Base-by-base conservation (phyloP, 1,284 basidiomycete genomes). In the Phylloporus sp. region DNA sequence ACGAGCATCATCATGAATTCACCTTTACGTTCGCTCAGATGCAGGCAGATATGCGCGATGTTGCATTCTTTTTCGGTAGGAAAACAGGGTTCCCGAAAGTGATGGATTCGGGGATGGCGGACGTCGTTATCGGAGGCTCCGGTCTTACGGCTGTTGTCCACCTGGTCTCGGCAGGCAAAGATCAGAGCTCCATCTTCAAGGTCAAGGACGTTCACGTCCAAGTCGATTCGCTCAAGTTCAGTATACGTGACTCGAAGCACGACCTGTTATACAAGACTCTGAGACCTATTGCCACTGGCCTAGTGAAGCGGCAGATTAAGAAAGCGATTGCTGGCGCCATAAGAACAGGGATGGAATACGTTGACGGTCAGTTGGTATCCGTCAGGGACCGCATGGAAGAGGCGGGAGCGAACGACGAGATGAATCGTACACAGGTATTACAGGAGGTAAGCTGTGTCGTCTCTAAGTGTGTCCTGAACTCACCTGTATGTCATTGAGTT, bases 21-120 rank as follows among this genome's bases (percentile, higher is more conserved):
- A 87, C 83, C 22, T 74, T 96, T 62, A 87, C 85, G 10, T 81
- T 96, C 44, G 82, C 82, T 32, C 96, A 98, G 78, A 93, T 98
- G 72, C 96, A 98, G 77, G 91, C 92, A n/a, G 95, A 97, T 73
- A 91, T 98, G 84, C 86, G 92, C 46, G 95, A 98, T 71, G 93
- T 98, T 26, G 89, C 91, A 18, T 97, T 98, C 77, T 95, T 91
- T 74, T 94, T 93, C 77, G 83, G 81, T 67, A 91, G 86, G 81
- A 93, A 93, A 82, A 82, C 80, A 0, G 93, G 93, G 7, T 85
- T 94, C 71, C 88, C 91, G 15, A 93, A 91, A 82, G 79, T 98
- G 74, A 86, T 80, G 51, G 97, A 98, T 80, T 90, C 88, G n/a
- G 97, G 96, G 68, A 78, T 97, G 37, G 96, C 96, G 26, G 97